These are phyloP conservation scores for Carex kokanica DNA, from an alignment of 176 grass and related monocot species.

Conservation along the genomic window DNA sequence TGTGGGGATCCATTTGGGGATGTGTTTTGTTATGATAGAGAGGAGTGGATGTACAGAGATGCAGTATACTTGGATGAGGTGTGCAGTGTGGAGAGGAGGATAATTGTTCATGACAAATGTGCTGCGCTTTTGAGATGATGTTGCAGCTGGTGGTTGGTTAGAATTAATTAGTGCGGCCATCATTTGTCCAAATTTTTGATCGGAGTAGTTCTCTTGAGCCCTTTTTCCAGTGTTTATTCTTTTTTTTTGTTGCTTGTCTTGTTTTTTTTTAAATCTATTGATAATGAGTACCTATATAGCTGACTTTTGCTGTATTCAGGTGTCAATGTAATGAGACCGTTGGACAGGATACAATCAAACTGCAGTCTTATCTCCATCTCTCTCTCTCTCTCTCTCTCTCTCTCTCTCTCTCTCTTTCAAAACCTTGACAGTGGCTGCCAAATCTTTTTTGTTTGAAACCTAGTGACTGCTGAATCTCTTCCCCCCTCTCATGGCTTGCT, in stretches of 20 bases:
- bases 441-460: too few relatives aligned
- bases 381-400: neutral
- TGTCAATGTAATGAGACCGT: slow-evolving; percentile 1
- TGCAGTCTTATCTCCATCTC: neutral
- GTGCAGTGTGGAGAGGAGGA: slow-evolving; percentile 24
- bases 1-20: slow-evolving; percentile 90
- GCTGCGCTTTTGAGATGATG: slow-evolving; percentile 12
- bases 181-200: slow-evolving; percentile 13
- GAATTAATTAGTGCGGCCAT: slow-evolving; percentile 3
- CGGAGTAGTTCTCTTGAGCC: slow-evolving; percentile 14
- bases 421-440: too few relatives aligned
- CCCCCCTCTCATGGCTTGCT: neutral
- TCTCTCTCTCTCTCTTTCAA: neutral
- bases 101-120: slow-evolving; percentile 42
- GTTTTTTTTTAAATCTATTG: slow-evolving; percentile 21
- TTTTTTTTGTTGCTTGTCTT: neutral
- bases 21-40: slow-evolving; percentile 56
- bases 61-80: slow-evolving; percentile 47
- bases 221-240: slow-evolving; percentile 3
- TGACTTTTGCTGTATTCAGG: slow-evolving; percentile 25
- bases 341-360: slow-evolving; percentile 12
- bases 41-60: slow-evolving; percentile 91
- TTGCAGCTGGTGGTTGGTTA: neutral
- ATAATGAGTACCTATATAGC: slow-evolving; percentile 27
- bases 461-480: neutral